phyloP scores from a whole-genome alignment of 805 yeast genomes.

The Cyberlindnera bimundalis region DNA sequence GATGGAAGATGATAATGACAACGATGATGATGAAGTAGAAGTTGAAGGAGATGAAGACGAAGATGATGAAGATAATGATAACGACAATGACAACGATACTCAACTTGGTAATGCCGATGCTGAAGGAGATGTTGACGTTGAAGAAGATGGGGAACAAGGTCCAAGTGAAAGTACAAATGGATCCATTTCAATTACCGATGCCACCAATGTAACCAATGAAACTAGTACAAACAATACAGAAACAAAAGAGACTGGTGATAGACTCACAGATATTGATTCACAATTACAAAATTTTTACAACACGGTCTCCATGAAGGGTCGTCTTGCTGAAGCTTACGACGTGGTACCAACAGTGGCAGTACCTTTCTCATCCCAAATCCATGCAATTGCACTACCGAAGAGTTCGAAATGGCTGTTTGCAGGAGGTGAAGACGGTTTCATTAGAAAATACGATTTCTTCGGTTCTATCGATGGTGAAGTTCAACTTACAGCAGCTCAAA shows the following conservation, averaged over 20 bases:
- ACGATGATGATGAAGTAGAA: slow-evolving; percentile 28
- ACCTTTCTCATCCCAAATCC: slow-evolving; percentile 75
- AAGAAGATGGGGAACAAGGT: neutral
- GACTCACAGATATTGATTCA: neutral
- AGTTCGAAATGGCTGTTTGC: slow-evolving; percentile 87
- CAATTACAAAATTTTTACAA: slow-evolving; percentile 25
- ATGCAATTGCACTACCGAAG: slow-evolving; percentile 69
- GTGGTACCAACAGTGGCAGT: slow-evolving; percentile 85
- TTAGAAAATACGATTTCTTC: slow-evolving; percentile 83
- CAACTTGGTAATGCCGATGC: slow-evolving; percentile 6
- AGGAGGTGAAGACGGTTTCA: slow-evolving; percentile 95
- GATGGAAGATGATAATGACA: slow-evolving; percentile 29
- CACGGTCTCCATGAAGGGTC: slow-evolving; percentile 41
- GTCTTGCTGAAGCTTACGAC: slow-evolving; percentile 55
- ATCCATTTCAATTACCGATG: neutral
- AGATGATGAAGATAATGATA: slow-evolving; percentile 15
- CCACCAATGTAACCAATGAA: too few species aligned
- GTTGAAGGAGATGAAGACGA: slow-evolving; percentile 22
- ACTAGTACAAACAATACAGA: too few species aligned
- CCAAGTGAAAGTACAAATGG: neutral
- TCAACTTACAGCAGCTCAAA: slow-evolving; percentile 86
- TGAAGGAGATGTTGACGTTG: slow-evolving; percentile 3
- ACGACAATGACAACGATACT: slow-evolving; percentile 8
- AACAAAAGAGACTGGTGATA: too few species aligned
- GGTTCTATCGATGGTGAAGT: slow-evolving; percentile 83